These are phyloP conservation scores for Hypomyces rosellus DNA, from an alignment of 2,329 filamentous ascomycete genomes.

Conservation along the genomic window DNA sequence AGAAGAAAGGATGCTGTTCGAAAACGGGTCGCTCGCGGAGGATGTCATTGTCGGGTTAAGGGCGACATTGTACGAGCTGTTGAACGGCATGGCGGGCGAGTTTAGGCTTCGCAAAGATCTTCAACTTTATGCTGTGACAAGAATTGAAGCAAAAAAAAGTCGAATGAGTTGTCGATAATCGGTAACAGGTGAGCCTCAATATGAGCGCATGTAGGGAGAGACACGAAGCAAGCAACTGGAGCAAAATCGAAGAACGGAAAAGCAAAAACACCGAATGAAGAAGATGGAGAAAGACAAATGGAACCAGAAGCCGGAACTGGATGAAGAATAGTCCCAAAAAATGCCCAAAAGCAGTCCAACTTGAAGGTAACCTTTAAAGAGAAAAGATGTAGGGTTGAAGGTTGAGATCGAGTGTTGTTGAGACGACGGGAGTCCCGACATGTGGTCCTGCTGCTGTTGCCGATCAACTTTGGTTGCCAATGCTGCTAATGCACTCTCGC, in stretches of 20 bases:
- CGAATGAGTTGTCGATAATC: conserved; percentile 2
- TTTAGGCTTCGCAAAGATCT: background rate
- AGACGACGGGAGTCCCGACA: conserved; percentile 14
- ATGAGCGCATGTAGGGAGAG: background rate
- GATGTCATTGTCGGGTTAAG: conserved; percentile 38
- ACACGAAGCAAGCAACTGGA: background rate
- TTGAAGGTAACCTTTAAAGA: background rate
- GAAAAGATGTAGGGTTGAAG: background rate
- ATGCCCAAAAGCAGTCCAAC: too few species aligned
- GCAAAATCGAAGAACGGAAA: background rate
- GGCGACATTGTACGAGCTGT: conserved; percentile 37
- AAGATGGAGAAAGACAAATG: too few species aligned
- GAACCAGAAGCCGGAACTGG: too few species aligned
- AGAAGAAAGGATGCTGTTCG: conserved; percentile 50
- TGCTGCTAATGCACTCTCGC: too few species aligned
- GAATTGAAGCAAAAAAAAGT: background rate
- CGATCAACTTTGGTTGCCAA: conserved; percentile 9
- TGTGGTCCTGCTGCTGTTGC: conserved; percentile 12
- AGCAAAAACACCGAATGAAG: background rate
- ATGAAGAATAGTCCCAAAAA: too few species aligned
- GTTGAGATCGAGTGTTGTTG: background rate
- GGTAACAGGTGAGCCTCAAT: conserved; percentile 6
- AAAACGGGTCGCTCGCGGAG: conserved; percentile 34
- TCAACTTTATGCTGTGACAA: background rate
- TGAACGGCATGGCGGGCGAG: conserved; percentile 35